phyloP scores from a whole-genome alignment of 2,329 filamentous ascomycete genomes.

The Arthroderma sp. region DNA sequence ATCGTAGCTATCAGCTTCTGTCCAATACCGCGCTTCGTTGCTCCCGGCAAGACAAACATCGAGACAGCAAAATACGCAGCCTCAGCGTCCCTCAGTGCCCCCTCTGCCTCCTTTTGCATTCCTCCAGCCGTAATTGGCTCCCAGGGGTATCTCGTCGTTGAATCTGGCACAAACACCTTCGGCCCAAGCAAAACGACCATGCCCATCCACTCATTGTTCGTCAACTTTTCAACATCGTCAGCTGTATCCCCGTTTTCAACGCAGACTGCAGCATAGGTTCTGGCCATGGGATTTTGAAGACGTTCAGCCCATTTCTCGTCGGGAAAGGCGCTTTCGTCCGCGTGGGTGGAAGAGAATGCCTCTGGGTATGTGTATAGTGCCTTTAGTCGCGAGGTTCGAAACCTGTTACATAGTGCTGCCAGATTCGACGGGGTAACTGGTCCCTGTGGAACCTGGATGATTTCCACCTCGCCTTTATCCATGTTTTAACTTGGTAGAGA shows the following conservation, averaged over 20 bases:
- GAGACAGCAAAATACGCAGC: constrained; percentile 18
- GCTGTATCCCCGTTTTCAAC: not conserved
- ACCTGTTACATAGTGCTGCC: constrained; percentile 11
- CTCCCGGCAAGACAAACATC: constrained; percentile 20
- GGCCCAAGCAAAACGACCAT: constrained; percentile 22
- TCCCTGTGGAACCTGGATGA: constrained; percentile 10
- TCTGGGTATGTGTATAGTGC: constrained; percentile 20
- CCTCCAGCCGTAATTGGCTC: constrained; percentile 4
- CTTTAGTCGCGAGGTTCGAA: constrained; percentile 19
- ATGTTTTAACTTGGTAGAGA: not conserved
- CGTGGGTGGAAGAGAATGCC: constrained; percentile 23
- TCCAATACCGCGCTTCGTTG: constrained; percentile 16
- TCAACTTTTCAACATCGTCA: constrained; percentile 9
- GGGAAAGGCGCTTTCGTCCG: constrained; percentile 19
- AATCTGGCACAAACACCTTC: constrained; percentile 9
- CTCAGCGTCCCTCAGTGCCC: constrained; percentile 10
- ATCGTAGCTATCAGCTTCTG: constrained; percentile 16
- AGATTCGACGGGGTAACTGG: constrained; percentile 7
- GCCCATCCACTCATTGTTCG: constrained; percentile 21
- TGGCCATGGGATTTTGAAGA: constrained; percentile 19
- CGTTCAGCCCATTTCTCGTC: constrained; percentile 20
- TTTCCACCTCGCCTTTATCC: not conserved
- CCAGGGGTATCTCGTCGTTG: constrained; percentile 8
- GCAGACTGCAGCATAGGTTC: constrained; percentile 20
- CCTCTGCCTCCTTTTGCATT: not conserved